These are phyloP conservation scores for Centaurea solstitialis DNA, from an alignment of 129 eudicot genomes.

Conservation along the genomic window DNA sequence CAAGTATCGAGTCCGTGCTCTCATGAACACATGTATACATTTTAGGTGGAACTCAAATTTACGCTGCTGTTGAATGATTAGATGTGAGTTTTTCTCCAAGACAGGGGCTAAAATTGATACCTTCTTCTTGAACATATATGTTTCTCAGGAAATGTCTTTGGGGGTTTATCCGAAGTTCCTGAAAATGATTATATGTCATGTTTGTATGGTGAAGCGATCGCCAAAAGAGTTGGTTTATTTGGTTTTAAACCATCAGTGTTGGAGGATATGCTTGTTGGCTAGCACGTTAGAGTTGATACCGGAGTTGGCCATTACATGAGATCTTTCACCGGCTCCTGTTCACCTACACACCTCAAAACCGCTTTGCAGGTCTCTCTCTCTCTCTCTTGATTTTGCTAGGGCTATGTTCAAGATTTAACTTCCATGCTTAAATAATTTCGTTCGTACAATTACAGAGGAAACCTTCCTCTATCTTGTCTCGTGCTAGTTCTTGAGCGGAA, in stretches of 20 bases:
- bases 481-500: too few relatives aligned
- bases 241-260: slow-evolving; percentile 84
- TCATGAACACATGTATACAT: neutral
- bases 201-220: slow-evolving; percentile 85
- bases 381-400: neutral
- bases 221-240: slow-evolving; percentile 88
- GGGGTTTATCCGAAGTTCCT: slow-evolving; percentile 90
- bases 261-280: slow-evolving; percentile 95
- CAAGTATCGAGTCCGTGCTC: too few relatives aligned
- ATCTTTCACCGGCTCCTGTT: slow-evolving; percentile 86
- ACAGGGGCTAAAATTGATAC: slow-evolving; percentile 12
- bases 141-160: slow-evolving; percentile 82
- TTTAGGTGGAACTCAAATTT: too few relatives aligned
- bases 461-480: too few relatives aligned
- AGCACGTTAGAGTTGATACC: slow-evolving; percentile 66
- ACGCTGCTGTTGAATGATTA: too few relatives aligned
- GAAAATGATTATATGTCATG: slow-evolving; percentile 85
- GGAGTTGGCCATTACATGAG: slow-evolving; percentile 92
- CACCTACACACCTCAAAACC: slow-evolving; percentile 91
- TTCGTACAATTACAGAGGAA: too few relatives aligned
- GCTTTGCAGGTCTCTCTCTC: slow-evolving; percentile 84
- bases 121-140: slow-evolving; percentile 55
- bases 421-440: too few relatives aligned
- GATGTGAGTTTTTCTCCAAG: too few relatives aligned
- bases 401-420: too few relatives aligned